phyloP scores from a whole-genome alignment of 2,329 filamentous ascomycete species.

The Colletotrichum acutatum region DNA sequence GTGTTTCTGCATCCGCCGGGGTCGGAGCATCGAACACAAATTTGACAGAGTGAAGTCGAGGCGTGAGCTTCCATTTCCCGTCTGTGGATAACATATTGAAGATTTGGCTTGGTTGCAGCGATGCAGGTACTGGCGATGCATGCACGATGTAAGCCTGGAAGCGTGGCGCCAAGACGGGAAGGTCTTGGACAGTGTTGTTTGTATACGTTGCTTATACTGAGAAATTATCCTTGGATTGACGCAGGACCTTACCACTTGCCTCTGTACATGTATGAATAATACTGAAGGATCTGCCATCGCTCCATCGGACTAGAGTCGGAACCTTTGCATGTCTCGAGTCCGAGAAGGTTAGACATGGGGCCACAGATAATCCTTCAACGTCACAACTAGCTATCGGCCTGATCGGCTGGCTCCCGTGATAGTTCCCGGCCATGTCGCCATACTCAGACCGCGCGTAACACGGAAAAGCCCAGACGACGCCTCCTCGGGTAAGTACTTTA shows the following conservation, averaged over 20 bases:
- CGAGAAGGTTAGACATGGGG: background rate
- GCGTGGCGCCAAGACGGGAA: background rate
- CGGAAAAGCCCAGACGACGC: too few species aligned
- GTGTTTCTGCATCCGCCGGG: background rate
- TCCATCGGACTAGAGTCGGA: background rate
- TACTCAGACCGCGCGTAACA: background rate
- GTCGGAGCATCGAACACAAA: conserved; percentile 16
- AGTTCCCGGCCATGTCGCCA: background rate
- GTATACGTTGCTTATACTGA: background rate
- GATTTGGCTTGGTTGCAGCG: background rate
- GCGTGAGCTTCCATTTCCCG: conserved; percentile 10
- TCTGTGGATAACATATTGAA: conserved; percentile 7
- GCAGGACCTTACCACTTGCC: background rate
- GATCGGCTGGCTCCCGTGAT: background rate
- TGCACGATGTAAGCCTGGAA: background rate
- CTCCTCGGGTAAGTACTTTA: too few species aligned
- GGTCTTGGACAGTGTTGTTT: background rate
- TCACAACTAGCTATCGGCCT: background rate
- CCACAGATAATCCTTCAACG: background rate
- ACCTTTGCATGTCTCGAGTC: background rate
- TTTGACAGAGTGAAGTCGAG: conserved; percentile 27
- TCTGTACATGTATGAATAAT: background rate
- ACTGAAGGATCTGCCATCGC: background rate
- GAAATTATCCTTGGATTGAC: background rate
- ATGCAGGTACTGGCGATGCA: background rate